Percentiles rank a stretch among this genome's conserved stretches.
Evolutionary conservation across 139 green algal genomes (phyloP).

Genomic region (Marvania coccoides): DNA sequence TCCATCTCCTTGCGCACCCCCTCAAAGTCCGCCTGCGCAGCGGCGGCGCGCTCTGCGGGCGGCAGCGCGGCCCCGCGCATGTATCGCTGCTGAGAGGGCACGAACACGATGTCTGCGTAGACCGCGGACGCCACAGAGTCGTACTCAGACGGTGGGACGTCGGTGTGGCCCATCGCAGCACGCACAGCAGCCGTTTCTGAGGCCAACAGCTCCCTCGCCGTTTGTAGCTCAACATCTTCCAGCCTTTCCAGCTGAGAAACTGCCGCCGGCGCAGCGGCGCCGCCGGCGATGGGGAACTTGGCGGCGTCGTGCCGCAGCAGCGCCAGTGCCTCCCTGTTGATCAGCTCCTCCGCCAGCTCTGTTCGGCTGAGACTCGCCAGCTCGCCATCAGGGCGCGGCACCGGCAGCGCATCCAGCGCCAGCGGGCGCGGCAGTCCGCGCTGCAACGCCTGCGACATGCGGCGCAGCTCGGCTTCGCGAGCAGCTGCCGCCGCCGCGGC

Average conservation of each 20-base stretch:
- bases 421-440: conserved; percentile 62
- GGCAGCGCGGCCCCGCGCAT: conserved; percentile 39
- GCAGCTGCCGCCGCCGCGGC: conserved; percentile 44
- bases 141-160: conserved; percentile 36
- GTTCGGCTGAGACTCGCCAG: neutral
- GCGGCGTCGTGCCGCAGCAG: conserved; percentile 61
- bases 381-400: conserved; percentile 8
- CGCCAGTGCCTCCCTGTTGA: conserved; percentile 24
- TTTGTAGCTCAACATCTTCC: neutral
- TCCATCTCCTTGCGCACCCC: conserved; percentile 61
- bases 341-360: conserved; percentile 64
- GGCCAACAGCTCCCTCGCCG: neutral
- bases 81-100: conserved; percentile 46
- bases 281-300: conserved; percentile 46
- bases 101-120: conserved; percentile 56
- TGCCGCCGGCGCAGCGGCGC: neutral
- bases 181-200: neutral
- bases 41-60: conserved; percentile 42
- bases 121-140: conserved; percentile 35
- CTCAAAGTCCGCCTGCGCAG: conserved; percentile 53
- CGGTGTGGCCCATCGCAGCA: neutral
- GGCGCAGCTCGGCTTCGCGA: conserved; percentile 32
- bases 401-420: conserved; percentile 31
- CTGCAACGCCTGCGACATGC: conserved; percentile 59
- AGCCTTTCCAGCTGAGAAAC: neutral